Evolutionary conservation across 108 stramenopile species (phyloP), one percentile per base, ranked within the genome.

Genomic region (Aurantiochytrium sp.): DNA sequence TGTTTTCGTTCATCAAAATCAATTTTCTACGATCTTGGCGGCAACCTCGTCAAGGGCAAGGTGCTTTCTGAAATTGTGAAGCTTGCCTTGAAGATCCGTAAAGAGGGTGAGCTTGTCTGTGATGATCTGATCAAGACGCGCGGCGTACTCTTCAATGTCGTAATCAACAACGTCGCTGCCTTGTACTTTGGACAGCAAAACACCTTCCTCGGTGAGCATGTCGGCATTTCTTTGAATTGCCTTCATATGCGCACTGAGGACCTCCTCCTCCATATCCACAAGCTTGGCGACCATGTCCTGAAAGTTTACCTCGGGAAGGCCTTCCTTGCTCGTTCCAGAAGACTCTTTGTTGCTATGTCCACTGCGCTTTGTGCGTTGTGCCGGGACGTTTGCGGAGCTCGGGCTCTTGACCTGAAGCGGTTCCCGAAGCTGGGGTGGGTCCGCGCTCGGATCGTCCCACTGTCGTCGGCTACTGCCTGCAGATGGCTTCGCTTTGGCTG

Each of bases 231-330:
- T 96, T 88, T 97, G 94, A 12, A 95, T 94, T 10, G 91, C 91
- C 72, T 88, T 92, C 97, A 99, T 98, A 94, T 99, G 99, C 72
- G 95, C 53, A 72, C 97, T 97, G 90, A 99, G 92, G n/a, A 99
- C 91, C 5, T 94, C 92, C 88, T 99, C 99, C 92, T 99, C 98
- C 73, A 97, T 92, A 87, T 98, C 98, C 88, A 97, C 97, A 4
- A 98, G 89, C 42, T 87, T 73, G 90, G 95, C 92, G 12, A 98
- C 97, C 6, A 95, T 94, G 58, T 92, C 91, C 73, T 97, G 97
- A 87, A 98, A 89, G 55, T 97, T 93, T 10, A 92, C 23, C 16
- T 8, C 49, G 25, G 35, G 6, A 6, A 18, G 21, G 2, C 21
- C 64, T 3, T 57, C 55, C 2, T 8, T 57, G 55, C 55, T 57